Evolutionary conservation across 768 basidiomycete species (phyloP).

Genomic region (Boletales sp.): DNA sequence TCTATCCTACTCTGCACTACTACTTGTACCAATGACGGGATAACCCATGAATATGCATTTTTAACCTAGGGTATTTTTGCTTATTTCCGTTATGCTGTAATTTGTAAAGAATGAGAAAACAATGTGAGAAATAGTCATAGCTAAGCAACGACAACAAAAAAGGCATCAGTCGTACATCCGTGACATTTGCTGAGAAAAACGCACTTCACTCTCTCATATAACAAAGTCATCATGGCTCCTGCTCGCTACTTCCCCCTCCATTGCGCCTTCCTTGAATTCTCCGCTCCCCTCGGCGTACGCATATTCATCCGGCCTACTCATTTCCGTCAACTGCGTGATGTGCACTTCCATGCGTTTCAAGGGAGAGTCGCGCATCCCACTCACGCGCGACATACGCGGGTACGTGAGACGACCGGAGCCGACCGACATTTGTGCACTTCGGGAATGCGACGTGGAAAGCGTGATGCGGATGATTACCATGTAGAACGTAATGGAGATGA

Average conservation of each 20-base stretch:
- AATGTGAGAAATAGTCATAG: too few relatives aligned
- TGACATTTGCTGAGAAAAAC: neutral
- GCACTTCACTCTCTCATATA: neutral
- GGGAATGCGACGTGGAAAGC: slow-evolving; percentile 1
- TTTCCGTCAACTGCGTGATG: slow-evolving; percentile 9
- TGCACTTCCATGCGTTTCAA: slow-evolving; percentile 10
- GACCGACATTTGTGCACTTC: neutral
- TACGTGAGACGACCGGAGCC: neutral
- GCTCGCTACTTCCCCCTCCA: neutral
- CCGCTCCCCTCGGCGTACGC: neutral
- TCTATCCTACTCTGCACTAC: too few relatives aligned
- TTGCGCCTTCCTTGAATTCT: neutral
- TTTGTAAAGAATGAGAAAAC: too few relatives aligned
- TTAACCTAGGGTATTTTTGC: too few relatives aligned
- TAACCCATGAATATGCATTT: too few relatives aligned
- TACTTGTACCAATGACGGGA: too few relatives aligned
- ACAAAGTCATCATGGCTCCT: neutral
- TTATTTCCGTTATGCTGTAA: too few relatives aligned
- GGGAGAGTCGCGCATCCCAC: neutral
- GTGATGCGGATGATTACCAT: slow-evolving; percentile 24
- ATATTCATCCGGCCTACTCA: neutral
- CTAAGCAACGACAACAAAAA: neutral
- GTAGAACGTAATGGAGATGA: slow-evolving; percentile 25
- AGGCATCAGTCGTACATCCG: neutral
- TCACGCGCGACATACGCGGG: neutral